These are phyloP conservation scores for Castanopsis chinensis DNA, from an alignment of 306 rosid genomes.

Conservation along the genomic window DNA sequence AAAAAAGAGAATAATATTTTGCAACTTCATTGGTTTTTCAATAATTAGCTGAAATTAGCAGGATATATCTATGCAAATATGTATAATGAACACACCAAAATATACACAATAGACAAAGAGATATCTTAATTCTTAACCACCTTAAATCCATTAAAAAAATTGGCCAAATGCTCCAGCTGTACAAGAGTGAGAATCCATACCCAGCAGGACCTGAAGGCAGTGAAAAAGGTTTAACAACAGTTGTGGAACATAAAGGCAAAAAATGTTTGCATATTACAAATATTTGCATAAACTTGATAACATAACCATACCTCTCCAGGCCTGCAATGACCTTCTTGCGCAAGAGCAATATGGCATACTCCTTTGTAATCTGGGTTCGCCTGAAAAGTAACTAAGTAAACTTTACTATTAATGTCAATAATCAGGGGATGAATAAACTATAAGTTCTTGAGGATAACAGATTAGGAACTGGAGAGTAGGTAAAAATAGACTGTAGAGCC, in stretches of 20 bases:
- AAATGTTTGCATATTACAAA: neutral
- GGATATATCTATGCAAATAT: neutral
- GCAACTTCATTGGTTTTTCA: neutral
- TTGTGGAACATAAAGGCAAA: conserved; percentile 15
- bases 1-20: too few relatives aligned
- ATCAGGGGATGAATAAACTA: conserved; percentile 10
- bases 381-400: conserved; percentile 39
- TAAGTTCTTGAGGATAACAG: conserved; percentile 7
- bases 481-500: neutral
- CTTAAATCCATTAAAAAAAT: conserved; percentile 26
- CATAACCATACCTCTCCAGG: conserved; percentile 82
- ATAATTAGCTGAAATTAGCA: neutral
- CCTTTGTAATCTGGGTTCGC: conserved; percentile 98
- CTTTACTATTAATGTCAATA: conserved; percentile 1
- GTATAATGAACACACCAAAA: neutral
- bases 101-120: neutral
- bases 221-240: conserved; percentile 10
- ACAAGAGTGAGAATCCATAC: conserved; percentile 97
- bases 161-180: conserved; percentile 99
- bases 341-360: conserved; percentile 93
- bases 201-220: conserved; percentile 70
- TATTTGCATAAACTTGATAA: conserved; percentile 11
- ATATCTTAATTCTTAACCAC: neutral
- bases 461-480: neutral
- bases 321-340: conserved; percentile 99